phyloP scores from a whole-genome alignment of 192 early-diverging fungal genomes.

The Linnemannia elongata region DNA sequence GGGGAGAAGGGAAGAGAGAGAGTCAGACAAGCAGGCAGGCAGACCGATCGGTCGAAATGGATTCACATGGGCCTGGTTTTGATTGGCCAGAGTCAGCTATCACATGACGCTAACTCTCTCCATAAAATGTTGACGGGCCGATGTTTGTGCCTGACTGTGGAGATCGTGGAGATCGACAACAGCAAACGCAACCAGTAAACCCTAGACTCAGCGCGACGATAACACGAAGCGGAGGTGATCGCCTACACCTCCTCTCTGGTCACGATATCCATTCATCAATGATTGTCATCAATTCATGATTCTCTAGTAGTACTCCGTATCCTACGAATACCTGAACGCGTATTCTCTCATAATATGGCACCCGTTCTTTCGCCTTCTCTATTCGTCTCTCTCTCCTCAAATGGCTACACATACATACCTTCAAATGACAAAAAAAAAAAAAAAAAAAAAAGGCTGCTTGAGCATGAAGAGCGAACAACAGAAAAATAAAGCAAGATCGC shows the following conservation, averaged over 20 bases:
- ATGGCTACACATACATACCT: no score
- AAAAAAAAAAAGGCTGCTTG: neutral
- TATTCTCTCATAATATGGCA: no score
- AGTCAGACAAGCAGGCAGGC: no score
- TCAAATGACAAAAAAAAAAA: neutral
- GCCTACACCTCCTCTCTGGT: neutral
- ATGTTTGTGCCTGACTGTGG: neutral
- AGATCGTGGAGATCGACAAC: neutral
- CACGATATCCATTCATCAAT: neutral
- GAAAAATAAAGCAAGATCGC: neutral
- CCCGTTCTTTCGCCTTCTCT: neutral
- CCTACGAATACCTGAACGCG: no score
- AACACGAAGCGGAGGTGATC: neutral
- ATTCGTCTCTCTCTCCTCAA: no score
- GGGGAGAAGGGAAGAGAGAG: neutral
- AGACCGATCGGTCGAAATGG: neutral
- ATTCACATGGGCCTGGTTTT: neutral
- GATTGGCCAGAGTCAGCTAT: neutral
- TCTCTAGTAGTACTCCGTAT: no score
- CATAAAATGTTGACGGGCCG: neutral
- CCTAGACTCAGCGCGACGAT: neutral
- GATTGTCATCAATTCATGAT: no score
- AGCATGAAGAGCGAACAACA: neutral
- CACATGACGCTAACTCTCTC: neutral
- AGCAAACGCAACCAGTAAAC: no score